Evolutionary conservation across 163 green algal genomes (phyloP), one percentile per base, ranked within the genome.

Genomic region (Chloromonas sp.): DNA sequence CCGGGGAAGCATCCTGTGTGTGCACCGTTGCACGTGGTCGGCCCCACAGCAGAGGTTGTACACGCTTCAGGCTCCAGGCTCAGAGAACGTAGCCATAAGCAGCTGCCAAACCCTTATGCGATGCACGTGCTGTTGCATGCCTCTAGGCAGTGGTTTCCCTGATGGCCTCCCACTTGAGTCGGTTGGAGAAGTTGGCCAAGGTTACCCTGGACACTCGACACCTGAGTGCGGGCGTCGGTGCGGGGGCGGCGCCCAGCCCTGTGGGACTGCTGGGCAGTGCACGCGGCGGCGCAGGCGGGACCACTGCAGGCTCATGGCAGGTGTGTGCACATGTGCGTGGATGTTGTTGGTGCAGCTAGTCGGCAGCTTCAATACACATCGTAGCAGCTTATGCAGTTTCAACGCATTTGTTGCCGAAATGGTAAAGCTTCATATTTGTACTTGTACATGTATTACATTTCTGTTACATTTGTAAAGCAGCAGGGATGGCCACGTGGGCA

Each of bases 181-280:
- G 91, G 60, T 85, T 94, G 61, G 91, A 94, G 58, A 88, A 87
- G 71, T 70, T 82, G 61, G 59, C 70, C 60, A 70, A 81, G 58
- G 14, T 71, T 13, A 87, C 89, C 0, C 85, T 92, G 79, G 91
- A 94, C 88, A 74, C 70, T 36, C 61, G 88, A 0, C 86, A 91
- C 60, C 89, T 94, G 15, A 85, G 86, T 3, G 87, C 83, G 1
- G 71, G 71, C 61, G 84, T 83, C 5, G 86, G 71, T 61, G 36
- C 36, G 36, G 66, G 66, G 66, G 66, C 66, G 66, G 66, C 66
- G 5, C 66, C 66, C 66, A 74, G 66, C 66, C 66, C 11, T 11
- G 5, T 74, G 66, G 11, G 66, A 5, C 5, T 79, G 14, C 76
- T 78, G 58, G 86, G 74, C 1, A 57, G 84, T 58, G 60, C 81